Conservation (phyloP, 2,329 filamentous ascomycete genomes). For the Aspergillus novofumigatus region DNA sequence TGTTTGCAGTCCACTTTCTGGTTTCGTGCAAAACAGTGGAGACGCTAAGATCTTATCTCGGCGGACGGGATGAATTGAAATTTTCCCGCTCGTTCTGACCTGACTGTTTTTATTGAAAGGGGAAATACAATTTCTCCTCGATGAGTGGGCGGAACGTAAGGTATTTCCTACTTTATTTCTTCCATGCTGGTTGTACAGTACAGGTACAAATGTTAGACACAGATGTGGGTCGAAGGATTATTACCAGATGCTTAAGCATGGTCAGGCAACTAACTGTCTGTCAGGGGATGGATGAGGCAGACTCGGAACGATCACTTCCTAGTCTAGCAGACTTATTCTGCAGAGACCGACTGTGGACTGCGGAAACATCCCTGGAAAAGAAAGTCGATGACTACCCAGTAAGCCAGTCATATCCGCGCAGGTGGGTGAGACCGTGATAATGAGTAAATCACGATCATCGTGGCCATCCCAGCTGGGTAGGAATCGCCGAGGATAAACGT, state of each 20-base stretch:
- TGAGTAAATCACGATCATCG: background rate
- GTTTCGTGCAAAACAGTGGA: background rate
- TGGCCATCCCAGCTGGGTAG: background rate
- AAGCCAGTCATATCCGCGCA: background rate
- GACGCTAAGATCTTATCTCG: conserved; percentile 24
- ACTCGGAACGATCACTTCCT: background rate
- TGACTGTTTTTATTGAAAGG: background rate
- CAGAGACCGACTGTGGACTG: background rate
- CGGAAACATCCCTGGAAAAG: background rate
- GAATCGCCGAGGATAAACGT: background rate
- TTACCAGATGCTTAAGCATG: no score
- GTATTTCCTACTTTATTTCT: no score
- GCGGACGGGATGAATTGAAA: conserved; percentile 3
- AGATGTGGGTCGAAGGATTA: no score
- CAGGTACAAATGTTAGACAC: background rate
- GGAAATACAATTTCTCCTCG: background rate
- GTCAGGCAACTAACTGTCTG: background rate
- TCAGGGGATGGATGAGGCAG: background rate
- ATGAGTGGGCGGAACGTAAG: no score
- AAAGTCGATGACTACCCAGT: background rate
- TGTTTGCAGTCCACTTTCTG: background rate
- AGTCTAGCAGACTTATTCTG: background rate
- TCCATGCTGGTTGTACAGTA: no score
- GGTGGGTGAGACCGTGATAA: background rate
- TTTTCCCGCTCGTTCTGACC: background rate